phyloP scores from a whole-genome alignment of 805 yeast genomes.

The Wickerhamomyces chaumierensis region DNA sequence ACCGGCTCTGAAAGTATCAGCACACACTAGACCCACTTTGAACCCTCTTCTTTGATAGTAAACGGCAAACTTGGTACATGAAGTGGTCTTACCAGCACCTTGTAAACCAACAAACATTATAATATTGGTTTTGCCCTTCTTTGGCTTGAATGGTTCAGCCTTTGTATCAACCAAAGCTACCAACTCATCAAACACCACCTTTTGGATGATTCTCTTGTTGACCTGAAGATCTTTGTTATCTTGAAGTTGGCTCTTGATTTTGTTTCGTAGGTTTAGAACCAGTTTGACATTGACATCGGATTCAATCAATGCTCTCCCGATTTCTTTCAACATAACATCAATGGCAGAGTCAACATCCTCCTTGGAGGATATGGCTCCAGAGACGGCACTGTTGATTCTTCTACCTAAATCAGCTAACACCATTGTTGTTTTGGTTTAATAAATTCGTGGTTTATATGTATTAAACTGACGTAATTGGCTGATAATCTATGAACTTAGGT shows the following conservation, averaged over 20 bases:
- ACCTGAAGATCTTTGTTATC: slow-evolving; percentile 38
- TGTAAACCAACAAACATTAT: slow-evolving; percentile 98
- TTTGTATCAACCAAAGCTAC: slow-evolving; percentile 73
- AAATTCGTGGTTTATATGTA: too few relatives aligned
- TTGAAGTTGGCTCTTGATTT: slow-evolving; percentile 49
- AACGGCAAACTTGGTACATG: slow-evolving; percentile 93
- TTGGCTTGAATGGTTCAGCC: slow-evolving; percentile 61
- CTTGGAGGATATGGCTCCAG: slow-evolving; percentile 45
- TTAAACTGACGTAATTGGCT: too few relatives aligned
- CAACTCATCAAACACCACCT: slow-evolving; percentile 88
- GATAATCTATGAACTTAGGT: too few relatives aligned
- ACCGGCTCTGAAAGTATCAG: slow-evolving; percentile 99
- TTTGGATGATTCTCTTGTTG: slow-evolving; percentile 74
- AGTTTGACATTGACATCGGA: slow-evolving; percentile 87
- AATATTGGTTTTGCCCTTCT: slow-evolving; percentile 67
- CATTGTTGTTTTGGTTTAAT: too few relatives aligned
- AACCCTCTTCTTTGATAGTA: slow-evolving; percentile 89
- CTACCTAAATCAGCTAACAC: slow-evolving; percentile 74
- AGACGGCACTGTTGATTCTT: slow-evolving; percentile 64
- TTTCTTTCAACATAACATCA: slow-evolving; percentile 70
- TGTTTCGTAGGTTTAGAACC: slow-evolving; percentile 67
- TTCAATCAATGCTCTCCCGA: slow-evolving; percentile 82
- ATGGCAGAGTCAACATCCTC: slow-evolving; percentile 51
- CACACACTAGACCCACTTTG: slow-evolving; percentile 94
- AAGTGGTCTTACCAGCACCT: slow-evolving; percentile 98